phyloP scores from a whole-genome alignment of 2,329 filamentous ascomycete species.

The Pseudomassariella vexata region DNA sequence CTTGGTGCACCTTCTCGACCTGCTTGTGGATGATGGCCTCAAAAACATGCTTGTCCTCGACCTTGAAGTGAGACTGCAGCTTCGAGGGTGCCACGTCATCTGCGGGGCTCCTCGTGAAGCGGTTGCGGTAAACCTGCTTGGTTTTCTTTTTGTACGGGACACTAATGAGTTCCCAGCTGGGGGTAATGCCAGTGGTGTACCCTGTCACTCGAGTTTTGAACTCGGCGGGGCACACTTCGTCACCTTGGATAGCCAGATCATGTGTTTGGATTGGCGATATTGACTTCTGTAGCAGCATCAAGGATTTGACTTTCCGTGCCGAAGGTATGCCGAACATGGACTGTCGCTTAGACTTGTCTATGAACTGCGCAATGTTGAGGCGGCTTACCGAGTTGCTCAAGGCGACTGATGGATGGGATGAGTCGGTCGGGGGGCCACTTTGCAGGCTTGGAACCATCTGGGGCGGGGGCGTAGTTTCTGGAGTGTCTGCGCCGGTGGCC shows the following conservation, averaged over 20 bases:
- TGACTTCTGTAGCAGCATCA: slow-evolving; percentile 6
- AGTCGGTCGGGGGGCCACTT: no score
- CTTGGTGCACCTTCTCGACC: slow-evolving; percentile 4
- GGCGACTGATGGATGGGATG: no score
- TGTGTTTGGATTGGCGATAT: neutral
- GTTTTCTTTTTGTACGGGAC: slow-evolving; percentile 5
- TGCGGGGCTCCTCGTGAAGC: slow-evolving; percentile 6
- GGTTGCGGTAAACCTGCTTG: slow-evolving; percentile 7
- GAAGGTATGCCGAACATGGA: slow-evolving; percentile 1
- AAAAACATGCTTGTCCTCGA: slow-evolving; percentile 8
- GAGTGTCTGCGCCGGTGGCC: no score
- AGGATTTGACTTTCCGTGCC: slow-evolving; percentile 8
- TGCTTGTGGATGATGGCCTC: slow-evolving; percentile 9
- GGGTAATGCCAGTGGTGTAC: slow-evolving; percentile 7
- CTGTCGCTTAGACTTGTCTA: no score
- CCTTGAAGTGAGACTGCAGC: slow-evolving; percentile 7
- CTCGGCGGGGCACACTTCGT: slow-evolving; percentile 7
- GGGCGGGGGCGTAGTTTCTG: neutral
- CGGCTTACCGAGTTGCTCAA: no score
- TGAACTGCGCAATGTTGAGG: no score
- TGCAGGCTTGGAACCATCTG: no score
- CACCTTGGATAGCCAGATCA: slow-evolving; percentile 2
- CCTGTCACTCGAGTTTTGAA: slow-evolving; percentile 5
- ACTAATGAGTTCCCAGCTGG: slow-evolving; percentile 5
- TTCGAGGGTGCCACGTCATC: slow-evolving; percentile 7